Evolutionary conservation across 2,329 filamentous ascomycete species (phyloP), one percentile per base, ranked within the genome.

Genomic region (Cordyceps javanica): DNA sequence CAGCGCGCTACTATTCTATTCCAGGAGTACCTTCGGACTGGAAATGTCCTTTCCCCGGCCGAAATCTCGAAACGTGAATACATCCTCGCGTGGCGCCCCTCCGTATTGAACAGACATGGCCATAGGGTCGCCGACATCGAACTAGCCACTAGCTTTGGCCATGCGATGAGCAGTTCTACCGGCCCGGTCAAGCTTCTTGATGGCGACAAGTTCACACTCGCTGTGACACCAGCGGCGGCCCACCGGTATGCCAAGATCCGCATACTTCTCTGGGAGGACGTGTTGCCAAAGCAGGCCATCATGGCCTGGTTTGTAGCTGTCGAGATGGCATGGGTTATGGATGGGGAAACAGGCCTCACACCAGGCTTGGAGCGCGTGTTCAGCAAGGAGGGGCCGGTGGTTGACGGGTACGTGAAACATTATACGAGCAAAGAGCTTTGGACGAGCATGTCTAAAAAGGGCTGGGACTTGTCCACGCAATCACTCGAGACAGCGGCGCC

Each of bases 1-100:
- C 92, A 97, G 71, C 83, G 94, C 36, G 89, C 91, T 2, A 90
- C 87, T 49, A 84, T 97, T 21, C 77, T 96, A 1, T 86, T 92
- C 64, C 80, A 82, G 41, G 75, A 79, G 61, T 81, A 82, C 55
- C 69, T 87, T 63, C 60, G 61, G 16, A 77, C 69, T 54, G 75
- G 76, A 25, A 71, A 67, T 11, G 72, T 89, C 2, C 77, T 90
- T 3, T 79, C 78, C 0, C 91, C 91, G 0, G 72, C 76, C 8
- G 76, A 91, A 62, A 85, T 91, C 1, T 81, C 89, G 0, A 65
- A 80, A 50, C 73, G 76, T 49, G 88, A 91, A 68, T 82, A 78
- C 19, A 82, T 91, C 23, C 71, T 97, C 2, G 60, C 73, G 28
- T 77, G 73, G 74, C 60, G 45, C 2, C 69, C 71, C 1, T 21